Evolutionary conservation across 2,329 filamentous ascomycete genomes (phyloP).

Genomic region (Xylaria sp.): DNA sequence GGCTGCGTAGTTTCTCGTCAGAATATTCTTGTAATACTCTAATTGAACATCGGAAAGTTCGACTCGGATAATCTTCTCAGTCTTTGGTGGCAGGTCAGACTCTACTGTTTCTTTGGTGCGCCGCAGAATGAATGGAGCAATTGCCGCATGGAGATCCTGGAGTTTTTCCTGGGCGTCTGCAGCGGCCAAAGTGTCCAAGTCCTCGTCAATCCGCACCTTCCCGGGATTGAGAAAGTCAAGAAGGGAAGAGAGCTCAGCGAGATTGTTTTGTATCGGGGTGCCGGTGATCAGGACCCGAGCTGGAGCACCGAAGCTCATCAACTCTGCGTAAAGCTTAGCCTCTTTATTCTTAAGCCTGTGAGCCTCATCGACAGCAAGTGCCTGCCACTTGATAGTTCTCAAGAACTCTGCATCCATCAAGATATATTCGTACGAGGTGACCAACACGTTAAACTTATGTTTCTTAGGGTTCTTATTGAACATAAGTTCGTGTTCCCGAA

Average conservation of each 20-base stretch:
- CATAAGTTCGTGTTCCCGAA: constrained; percentile 89
- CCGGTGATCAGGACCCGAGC: constrained; percentile 94
- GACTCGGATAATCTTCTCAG: constrained; percentile 98
- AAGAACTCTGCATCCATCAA: constrained; percentile 86
- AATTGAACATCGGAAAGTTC: constrained; percentile 96
- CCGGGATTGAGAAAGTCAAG: constrained; percentile 99
- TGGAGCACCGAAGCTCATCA: constrained; percentile 87
- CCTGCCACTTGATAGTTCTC: constrained; percentile 95
- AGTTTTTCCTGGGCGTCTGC: constrained; percentile 88
- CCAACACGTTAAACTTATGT: constrained; percentile 95
- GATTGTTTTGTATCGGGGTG: constrained; percentile 96
- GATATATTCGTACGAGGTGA: constrained; percentile 98
- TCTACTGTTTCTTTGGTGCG: constrained; percentile 98
- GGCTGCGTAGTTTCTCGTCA: constrained; percentile 95
- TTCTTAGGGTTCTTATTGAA: constrained; percentile 87
- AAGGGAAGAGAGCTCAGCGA: constrained; percentile 89
- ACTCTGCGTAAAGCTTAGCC: constrained; percentile 87
- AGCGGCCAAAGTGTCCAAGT: constrained; percentile 82
- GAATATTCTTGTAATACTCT: constrained; percentile 98
- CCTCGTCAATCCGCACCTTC: constrained; percentile 87
- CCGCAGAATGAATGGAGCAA: constrained; percentile 93
- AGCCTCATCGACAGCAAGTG: constrained; percentile 94
- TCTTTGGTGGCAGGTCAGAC: constrained; percentile 95
- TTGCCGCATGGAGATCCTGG: constrained; percentile 82
- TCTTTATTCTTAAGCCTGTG: constrained; percentile 97